Conservation (phyloP, 768 basidiomycete species). For the Trametes meyenii region DNA sequence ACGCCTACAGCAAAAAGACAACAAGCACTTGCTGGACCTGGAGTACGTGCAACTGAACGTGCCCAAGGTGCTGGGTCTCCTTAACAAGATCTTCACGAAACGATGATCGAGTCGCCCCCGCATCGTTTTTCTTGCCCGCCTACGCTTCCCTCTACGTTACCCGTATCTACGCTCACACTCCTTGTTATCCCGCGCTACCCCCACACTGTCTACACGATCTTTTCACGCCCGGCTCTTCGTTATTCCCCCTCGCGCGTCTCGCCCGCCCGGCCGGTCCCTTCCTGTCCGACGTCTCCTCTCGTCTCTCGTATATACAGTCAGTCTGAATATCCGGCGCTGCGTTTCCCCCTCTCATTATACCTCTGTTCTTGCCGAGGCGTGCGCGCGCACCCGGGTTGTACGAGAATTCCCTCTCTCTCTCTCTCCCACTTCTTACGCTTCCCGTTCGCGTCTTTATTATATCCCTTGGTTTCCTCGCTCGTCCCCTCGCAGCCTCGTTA, state of each 20-base stretch:
- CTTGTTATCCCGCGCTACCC: constrained; percentile 17
- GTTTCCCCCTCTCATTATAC: constrained; percentile 16
- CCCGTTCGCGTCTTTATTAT: constrained; percentile 7
- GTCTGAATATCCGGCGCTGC: constrained; percentile 17
- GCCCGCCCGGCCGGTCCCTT: background rate
- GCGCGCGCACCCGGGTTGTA: constrained; percentile 21
- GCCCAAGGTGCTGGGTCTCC: constrained; percentile 86
- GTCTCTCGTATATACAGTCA: background rate
- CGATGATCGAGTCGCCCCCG: constrained; percentile 49
- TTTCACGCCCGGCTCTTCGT: constrained; percentile 2
- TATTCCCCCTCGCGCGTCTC: background rate
- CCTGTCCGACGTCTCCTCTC: background rate
- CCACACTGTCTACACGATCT: constrained; percentile 12
- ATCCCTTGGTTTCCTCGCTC: background rate
- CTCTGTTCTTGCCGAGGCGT: constrained; percentile 16
- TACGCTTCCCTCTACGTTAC: background rate
- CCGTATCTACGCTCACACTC: constrained; percentile 13
- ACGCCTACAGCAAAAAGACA: constrained; percentile 91
- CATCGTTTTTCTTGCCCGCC: background rate
- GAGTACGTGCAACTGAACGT: constrained; percentile 99
- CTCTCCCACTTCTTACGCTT: background rate
- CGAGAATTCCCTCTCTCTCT: background rate
- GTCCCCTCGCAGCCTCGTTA: too few species aligned
- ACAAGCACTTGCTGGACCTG: constrained; percentile 92
- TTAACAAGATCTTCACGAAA: constrained; percentile 94